phyloP scores from a whole-genome alignment of 2,329 filamentous ascomycete genomes.

The Niveomyces coronatus region DNA sequence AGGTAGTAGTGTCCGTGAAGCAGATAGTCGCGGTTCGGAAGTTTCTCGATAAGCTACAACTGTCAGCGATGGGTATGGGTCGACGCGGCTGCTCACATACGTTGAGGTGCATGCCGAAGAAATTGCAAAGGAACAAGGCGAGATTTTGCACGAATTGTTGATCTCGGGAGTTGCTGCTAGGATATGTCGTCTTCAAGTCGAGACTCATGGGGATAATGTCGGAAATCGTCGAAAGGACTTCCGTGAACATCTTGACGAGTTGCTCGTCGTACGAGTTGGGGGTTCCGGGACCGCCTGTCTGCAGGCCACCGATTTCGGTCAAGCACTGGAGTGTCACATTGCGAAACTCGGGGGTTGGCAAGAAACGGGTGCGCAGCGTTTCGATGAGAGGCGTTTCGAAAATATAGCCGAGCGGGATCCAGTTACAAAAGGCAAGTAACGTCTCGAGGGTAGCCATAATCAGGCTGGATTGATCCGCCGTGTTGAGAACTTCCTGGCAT shows the following conservation, averaged over 20 bases:
- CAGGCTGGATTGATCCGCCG: constrained; percentile 76
- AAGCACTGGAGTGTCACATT: constrained; percentile 95
- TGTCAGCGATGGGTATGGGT: constrained; percentile 6
- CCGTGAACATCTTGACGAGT: constrained; percentile 96
- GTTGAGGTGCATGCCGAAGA: constrained; percentile 86
- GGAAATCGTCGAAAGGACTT: constrained; percentile 84
- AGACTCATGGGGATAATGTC: constrained; percentile 86
- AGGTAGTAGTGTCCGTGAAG: constrained; percentile 96
- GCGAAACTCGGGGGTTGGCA: constrained; percentile 88
- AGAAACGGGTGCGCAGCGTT: constrained; percentile 82
- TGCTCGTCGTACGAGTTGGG: constrained; percentile 81
- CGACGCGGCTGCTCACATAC: constrained; percentile 41
- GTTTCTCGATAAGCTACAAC: constrained; percentile 74
- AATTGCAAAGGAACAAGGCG: constrained; percentile 91
- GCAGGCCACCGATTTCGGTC: constrained; percentile 91
- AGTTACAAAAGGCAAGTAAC: constrained; percentile 91
- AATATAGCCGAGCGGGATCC: constrained; percentile 97
- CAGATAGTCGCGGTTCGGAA: constrained; percentile 90
- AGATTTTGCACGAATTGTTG: constrained; percentile 98
- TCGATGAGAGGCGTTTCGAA: constrained; percentile 97
- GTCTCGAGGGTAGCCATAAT: constrained; percentile 97
- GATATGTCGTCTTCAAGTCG: constrained; percentile 85
- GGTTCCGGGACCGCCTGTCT: constrained; percentile 62
- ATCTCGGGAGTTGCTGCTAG: constrained; percentile 80
- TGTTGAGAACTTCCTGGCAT: constrained; percentile 88